A percentile compares a stretch with the other conserved stretches of the same genome.
These are phyloP conservation scores for Fusarium caatingaense DNA, from an alignment of 2,329 filamentous ascomycete genomes.

Conservation along the genomic window DNA sequence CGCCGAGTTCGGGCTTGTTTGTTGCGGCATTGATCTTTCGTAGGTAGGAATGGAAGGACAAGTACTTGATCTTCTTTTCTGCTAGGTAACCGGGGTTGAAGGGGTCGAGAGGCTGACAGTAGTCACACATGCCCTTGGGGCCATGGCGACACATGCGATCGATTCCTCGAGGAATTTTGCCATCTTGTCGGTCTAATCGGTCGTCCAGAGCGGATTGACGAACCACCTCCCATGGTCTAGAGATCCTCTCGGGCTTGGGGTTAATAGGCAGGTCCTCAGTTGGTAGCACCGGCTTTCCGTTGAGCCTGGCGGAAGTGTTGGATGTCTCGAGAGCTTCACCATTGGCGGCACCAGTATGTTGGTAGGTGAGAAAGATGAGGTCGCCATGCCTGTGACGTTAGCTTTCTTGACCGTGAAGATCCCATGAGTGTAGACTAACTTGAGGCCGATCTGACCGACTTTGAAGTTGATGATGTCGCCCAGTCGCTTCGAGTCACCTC, in stretches of 20 bases:
- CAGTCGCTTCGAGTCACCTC: constrained; percentile 68
- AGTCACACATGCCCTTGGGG: constrained; percentile 98
- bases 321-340: constrained; percentile 46
- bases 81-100: constrained; percentile 89
- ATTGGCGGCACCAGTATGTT: constrained; percentile 62
- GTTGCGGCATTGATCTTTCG: constrained; percentile 96
- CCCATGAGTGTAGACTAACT: constrained; percentile 53
- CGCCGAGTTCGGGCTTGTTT: constrained; percentile 93
- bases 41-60: constrained; percentile 94
- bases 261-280: constrained; percentile 75
- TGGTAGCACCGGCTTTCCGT: constrained; percentile 78
- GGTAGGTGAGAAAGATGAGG: constrained; percentile 87
- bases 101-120: constrained; percentile 96
- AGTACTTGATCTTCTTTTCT: constrained; percentile 98
- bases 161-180: constrained; percentile 82
- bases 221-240: constrained; percentile 81
- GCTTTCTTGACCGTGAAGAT: neutral
- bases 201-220: constrained; percentile 90
- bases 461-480: constrained; percentile 67
- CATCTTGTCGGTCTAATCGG: constrained; percentile 84
- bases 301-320: constrained; percentile 74
- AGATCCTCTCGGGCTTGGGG: constrained; percentile 71
- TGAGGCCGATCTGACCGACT: constrained; percentile 69
- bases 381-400: constrained; percentile 75
- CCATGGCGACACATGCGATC: constrained; percentile 97